A percentile compares a stretch with the other conserved stretches of the same genome.
Conservation (phyloP, 192 early-diverging fungal species). For the Coemansia sp. region DNA sequence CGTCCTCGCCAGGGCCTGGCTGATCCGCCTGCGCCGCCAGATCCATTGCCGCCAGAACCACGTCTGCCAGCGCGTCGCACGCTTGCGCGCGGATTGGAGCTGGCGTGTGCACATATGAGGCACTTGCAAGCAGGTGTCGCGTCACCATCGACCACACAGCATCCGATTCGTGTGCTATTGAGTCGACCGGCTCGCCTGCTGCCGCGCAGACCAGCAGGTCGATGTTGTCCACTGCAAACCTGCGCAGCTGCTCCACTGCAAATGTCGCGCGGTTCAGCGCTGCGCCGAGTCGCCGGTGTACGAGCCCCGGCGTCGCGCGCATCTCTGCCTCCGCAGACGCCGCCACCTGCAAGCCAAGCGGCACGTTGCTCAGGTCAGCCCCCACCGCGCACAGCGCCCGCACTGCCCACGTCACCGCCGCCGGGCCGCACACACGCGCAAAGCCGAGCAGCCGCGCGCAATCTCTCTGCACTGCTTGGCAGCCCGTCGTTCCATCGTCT, state of each 20-base stretch:
- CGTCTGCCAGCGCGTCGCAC: conserved; percentile 72
- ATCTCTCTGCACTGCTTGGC: conserved; percentile 12
- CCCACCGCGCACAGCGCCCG: conserved; percentile 39
- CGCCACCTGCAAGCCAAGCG: conserved; percentile 2
- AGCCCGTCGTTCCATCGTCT: neutral
- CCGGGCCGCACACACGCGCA: conserved; percentile 8
- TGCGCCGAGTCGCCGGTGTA: conserved; percentile 52
- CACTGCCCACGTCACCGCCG: conserved; percentile 23
- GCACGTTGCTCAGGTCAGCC: conserved; percentile 25
- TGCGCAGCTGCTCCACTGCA: conserved; percentile 34
- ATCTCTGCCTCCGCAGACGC: conserved; percentile 17
- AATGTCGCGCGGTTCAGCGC: conserved; percentile 40
- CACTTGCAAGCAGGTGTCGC: conserved; percentile 71
- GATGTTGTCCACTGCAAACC: conserved; percentile 32
- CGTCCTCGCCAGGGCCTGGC: neutral
- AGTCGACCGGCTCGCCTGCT: neutral
- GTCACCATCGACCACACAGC: conserved; percentile 55
- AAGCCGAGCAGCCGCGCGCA: conserved; percentile 17
- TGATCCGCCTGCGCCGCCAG: conserved; percentile 56
- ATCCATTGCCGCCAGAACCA: conserved; percentile 71
- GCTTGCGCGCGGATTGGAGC: conserved; percentile 71
- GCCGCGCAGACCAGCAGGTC: conserved; percentile 27
- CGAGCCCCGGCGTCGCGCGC: conserved; percentile 14
- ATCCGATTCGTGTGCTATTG: neutral
- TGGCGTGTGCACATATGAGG: conserved; percentile 59